Base-by-base conservation (phyloP, 106 monocot species). In the Amphibolis antarctica region DNA sequence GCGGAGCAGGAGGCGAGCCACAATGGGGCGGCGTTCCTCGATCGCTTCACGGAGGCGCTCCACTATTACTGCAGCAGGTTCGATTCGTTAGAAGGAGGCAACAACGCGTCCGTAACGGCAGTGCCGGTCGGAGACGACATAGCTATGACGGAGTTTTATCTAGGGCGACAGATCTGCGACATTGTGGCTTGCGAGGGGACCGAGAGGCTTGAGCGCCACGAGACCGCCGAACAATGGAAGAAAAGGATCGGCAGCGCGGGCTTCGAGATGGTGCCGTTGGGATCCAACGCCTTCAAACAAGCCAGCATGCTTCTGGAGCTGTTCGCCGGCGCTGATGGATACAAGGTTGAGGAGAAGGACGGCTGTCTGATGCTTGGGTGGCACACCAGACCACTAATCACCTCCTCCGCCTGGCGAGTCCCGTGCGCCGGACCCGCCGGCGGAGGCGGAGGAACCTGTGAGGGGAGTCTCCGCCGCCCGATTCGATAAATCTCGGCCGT, bases 21-120 rank as follows among this genome's bases (percentile, higher is more conserved):
- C 76, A 92, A 87, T 78, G 78, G 78, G 12, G 59, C 80, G 5
- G 0, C 24, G 4, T 88, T 88, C 66, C 7, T 78, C 20, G 88
- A 80, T 4, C 70, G 90, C 21, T 85, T 85, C 75, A 83, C 77
- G 17, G 85, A 85, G 65, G 74, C 90, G 18, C 64, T 88, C 13
- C 85, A 85, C 71, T 92, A 92, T 74, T 92, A 92, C 70, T 92
- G 87, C 4, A 85, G 79, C 61, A 84, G 87, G 87, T 92, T 92
- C 68, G 87, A 92, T 59, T 92, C 87, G 11, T 58, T 92, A 28
- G 92, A 88, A 48, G 66, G 52, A 20, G 26, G 51, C 25, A 20
- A 28, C 15, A 11, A 3, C 12, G 55, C 10, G 26, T 10, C 22
- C 15, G 26, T 9, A 28, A 1, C 12, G 44, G 23, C 44, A 20